A percentile compares a stretch with the other conserved stretches of the same genome.
phyloP scores from a whole-genome alignment of 148 eudicot genomes.

The Rheum nobile region DNA sequence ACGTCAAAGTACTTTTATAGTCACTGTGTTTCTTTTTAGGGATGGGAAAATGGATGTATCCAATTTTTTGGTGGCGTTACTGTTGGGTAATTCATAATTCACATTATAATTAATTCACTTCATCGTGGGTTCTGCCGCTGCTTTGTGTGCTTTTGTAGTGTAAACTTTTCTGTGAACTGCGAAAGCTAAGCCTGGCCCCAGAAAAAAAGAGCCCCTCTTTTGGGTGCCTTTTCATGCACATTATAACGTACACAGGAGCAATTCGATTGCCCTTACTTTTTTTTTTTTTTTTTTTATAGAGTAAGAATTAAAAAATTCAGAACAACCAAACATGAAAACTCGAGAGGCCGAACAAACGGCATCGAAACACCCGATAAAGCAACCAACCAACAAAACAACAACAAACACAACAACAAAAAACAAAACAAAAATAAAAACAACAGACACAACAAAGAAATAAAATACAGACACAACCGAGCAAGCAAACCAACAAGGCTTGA shows the following conservation, averaged over 20 bases:
- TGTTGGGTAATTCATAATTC: neutral
- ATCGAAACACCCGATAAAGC: too few species aligned
- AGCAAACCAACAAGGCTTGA: too few species aligned
- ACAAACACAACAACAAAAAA: too few species aligned
- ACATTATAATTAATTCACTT: neutral
- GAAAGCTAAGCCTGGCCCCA: neutral
- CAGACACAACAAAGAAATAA: too few species aligned
- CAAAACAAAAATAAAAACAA: too few species aligned
- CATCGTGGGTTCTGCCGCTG: neutral
- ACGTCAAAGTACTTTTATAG: neutral
- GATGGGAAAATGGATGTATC: neutral
- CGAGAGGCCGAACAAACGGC: too few species aligned
- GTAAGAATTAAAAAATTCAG: too few species aligned
- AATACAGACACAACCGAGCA: too few species aligned
- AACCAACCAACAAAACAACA: too few species aligned
- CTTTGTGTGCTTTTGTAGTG: neutral
- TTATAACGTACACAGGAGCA: neutral
- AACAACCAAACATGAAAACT: too few species aligned
- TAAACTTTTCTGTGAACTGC: neutral
- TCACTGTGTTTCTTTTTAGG: neutral
- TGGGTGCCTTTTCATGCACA: neutral
- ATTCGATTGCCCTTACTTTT: neutral
- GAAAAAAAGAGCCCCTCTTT: neutral
- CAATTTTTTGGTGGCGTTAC: too few species aligned
- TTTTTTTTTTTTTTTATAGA: too few species aligned